Conservation (phyloP, 768 basidiomycete genomes). For the Lentinula lateritia region DNA sequence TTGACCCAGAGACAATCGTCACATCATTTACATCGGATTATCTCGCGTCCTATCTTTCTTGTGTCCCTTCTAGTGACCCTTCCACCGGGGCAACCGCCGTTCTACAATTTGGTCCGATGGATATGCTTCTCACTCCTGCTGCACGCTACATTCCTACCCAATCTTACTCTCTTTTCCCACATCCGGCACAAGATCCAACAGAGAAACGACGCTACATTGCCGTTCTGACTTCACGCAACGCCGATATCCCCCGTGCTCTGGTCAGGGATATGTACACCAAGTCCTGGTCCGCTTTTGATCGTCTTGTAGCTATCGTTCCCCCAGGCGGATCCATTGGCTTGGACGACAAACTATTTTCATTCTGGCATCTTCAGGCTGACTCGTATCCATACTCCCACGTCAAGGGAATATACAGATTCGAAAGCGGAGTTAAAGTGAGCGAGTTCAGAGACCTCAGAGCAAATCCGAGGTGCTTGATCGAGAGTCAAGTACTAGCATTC, state of each 20-base stretch:
- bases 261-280: conserved; percentile 91
- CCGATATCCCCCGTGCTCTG: conserved; percentile 77
- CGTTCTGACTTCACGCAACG: conserved; percentile 47
- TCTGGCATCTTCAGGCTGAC: conserved; percentile 83
- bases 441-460: conserved; percentile 87
- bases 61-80: conserved; percentile 50
- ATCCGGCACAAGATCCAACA: conserved; percentile 72
- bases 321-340: conserved; percentile 89
- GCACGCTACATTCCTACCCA: conserved; percentile 71
- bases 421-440: conserved; percentile 81
- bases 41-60: conserved; percentile 71
- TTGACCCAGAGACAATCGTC: conserved; percentile 71
- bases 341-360: conserved; percentile 87
- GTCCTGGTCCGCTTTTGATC: conserved; percentile 89
- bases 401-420: conserved; percentile 84
- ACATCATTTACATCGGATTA: conserved; percentile 75
- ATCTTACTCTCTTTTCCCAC: conserved; percentile 69
- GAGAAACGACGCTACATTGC: conserved; percentile 75
- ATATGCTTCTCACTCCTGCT: conserved; percentile 69
- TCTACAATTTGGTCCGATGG: conserved; percentile 78
- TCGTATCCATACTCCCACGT: conserved; percentile 70
- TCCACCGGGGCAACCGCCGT: conserved; percentile 54
- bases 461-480: conserved; percentile 81
- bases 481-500: conserved; percentile 77
- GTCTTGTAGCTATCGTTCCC: conserved; percentile 84